These are phyloP conservation scores for Aristolochia fimbriata DNA, from an alignment of 164 flowering plant genomes.

Conservation along the genomic window DNA sequence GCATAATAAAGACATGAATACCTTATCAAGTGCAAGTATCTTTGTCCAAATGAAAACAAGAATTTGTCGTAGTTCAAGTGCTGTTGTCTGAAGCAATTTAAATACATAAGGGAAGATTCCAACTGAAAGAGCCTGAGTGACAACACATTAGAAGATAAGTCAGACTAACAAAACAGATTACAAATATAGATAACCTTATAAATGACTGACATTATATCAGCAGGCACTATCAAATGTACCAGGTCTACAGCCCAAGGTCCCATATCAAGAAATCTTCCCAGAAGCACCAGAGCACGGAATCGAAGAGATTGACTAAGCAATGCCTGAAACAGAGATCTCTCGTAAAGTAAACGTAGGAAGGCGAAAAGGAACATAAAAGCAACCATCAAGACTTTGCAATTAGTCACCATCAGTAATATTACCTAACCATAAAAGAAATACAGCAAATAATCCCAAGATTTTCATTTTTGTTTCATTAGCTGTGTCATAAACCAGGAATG, in stretches of 20 bases:
- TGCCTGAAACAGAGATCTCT: constrained; percentile 38
- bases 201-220: too few relatives aligned
- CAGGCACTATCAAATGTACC: constrained; percentile 30
- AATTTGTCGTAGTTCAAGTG: constrained; percentile 80
- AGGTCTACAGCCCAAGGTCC: constrained; percentile 99
- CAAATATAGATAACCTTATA: too few relatives aligned
- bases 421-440: too few relatives aligned
- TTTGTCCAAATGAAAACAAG: constrained; percentile 99
- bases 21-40: constrained; percentile 97
- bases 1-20: constrained; percentile 11
- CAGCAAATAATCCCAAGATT: too few relatives aligned
- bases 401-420: too few relatives aligned
- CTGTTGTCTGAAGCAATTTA: constrained; percentile 83
- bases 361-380: too few relatives aligned
- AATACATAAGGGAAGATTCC: constrained; percentile 97
- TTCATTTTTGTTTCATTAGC: too few relatives aligned
- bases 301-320: constrained; percentile 95
- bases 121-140: constrained; percentile 81
- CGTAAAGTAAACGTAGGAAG: too few relatives aligned
- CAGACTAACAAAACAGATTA: neutral
- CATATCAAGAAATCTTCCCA: constrained; percentile 94
- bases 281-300: constrained; percentile 86
- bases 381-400: too few relatives aligned
- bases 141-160: neutral
- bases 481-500: too few relatives aligned